Evolutionary conservation across 768 basidiomycete genomes (phyloP), one percentile per base, ranked within the genome.

Genomic region (Nidula microcarpa): DNA sequence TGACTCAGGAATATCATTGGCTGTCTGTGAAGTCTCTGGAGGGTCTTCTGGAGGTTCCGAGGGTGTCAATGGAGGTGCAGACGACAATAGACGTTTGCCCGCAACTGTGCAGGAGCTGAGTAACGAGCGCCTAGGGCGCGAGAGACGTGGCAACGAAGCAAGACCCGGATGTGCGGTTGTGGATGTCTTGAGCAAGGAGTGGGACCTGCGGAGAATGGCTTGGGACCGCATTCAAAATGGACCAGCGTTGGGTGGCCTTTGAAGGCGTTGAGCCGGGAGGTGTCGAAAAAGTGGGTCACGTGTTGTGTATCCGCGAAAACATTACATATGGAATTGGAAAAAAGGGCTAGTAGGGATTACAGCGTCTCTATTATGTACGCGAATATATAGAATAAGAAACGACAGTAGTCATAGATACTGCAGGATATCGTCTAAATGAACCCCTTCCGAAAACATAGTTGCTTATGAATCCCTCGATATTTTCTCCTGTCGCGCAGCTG

Each of bases 131-230:
- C 43, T 36, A 18, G 36, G 32, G 5, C 43, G 34, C n/a, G 57
- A n/a, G n/a, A 23, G 50, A 47, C 39, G 43, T 32, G 36, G 33
- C 46, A 48, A 34, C 33, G 53, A 36, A 36, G 50, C 46, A 49
- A 51, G 54, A 50, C 48, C 53, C 23, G 60, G 51, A 23, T 60
- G 56, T 33, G 58, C 46, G 53, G 56, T 45, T 50, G 64, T 50
- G 37, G 63, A 62, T 39, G 58, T 56, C 55, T 67, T 68, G 6
- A 77, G 67, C 52, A 79, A 69, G 46, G 70, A 67, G 39, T 67
- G 64, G 55, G 72, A 69, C 62, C 71, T 67, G 53, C 71, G 69
- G 50, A 74, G 58, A 43, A 74, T 59, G 43, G 67, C 67, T 58
- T 68, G 68, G 51, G 74, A 69, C 54, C 71, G 70, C 74, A 75